Conservation (phyloP, 176 grass and related monocot species). For the Paspalum notatum region DNA sequence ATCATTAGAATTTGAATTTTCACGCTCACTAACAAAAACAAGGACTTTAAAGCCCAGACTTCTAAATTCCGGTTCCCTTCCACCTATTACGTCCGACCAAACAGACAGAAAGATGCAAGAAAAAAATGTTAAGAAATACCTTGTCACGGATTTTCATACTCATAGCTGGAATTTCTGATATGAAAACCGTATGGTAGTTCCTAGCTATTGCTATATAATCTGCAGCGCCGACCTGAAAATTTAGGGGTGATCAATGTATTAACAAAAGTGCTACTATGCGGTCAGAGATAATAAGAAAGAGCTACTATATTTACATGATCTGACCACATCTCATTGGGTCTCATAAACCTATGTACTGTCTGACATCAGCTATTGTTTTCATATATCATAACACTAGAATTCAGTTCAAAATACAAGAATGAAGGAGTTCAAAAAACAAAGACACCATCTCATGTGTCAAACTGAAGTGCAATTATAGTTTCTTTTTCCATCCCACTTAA, state of each 20-base stretch:
- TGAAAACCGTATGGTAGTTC: constrained; percentile 90
- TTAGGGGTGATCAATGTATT: constrained; percentile 18
- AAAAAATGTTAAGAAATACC: constrained; percentile 57
- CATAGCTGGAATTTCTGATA: constrained; percentile 92
- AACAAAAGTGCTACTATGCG: not conserved
- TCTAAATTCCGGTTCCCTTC: not conserved
- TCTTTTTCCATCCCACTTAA: not conserved
- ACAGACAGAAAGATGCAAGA: constrained; percentile 10
- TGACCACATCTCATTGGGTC: not conserved
- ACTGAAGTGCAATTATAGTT: not conserved
- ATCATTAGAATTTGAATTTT: not conserved
- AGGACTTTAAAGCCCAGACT: not conserved
- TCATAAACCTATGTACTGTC: not conserved
- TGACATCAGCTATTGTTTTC: not conserved
- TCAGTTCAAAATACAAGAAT: constrained; percentile 10
- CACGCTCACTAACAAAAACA: not conserved
- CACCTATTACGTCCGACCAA: not conserved
- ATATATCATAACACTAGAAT: not conserved
- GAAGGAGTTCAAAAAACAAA: not conserved
- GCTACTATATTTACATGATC: not conserved
- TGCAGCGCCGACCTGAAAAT: constrained; percentile 80
- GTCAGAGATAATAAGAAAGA: not conserved
- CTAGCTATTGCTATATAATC: constrained; percentile 97
- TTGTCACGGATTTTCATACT: constrained; percentile 99
- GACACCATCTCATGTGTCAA: not conserved